Base-by-base conservation (phyloP, 805 yeast species). In the Candida michaelii region DNA sequence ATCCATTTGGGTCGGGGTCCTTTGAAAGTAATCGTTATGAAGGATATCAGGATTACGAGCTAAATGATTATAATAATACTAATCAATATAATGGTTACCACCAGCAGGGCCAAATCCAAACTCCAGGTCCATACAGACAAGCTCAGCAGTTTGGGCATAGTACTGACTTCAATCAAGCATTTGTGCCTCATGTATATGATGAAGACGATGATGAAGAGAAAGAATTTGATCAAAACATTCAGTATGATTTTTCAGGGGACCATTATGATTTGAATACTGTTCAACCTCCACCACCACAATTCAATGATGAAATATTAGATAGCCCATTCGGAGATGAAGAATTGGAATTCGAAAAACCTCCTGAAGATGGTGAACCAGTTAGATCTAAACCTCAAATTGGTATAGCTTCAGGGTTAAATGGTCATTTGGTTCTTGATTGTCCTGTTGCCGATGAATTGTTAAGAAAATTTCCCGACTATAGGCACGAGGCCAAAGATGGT, bases 351-450 rank as follows among this genome's bases (percentile, higher is more conserved):
- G 59, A 53, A 5, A 56, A 53, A n/a, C 65, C 67, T 5, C 73
- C 71, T 4, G 63, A 53, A 23, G 61, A 59, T 34, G 70, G 63
- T 39, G 65, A 60, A 44, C 63, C 61, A 24, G 51, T 54, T 4
- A 49, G 65, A 36, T 54, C 59, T 8, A 63, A 64, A 47, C 66
- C 70, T 12, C 65, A 61, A 32, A 59, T 60, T 21, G 64, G 66
- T 14, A 45, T 57, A 19, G 69, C 69, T 2, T 45, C 62, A 6
- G 73, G 73, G 25, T 59, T 61, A 43, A 65, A 71, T 43, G 76
- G 76, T 13, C 71, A 70, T 49, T 70, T 70, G 59, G 74, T 70
- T 10, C 58, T 70, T 46, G 75, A 70, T 48, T 69, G 75, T 56
- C 80, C 73, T 40, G 71, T 55, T 56, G 80, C 68, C 4, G 62